A percentile compares a stretch with the other conserved stretches of the same genome.
These are phyloP conservation scores for Malassezia nana DNA, from an alignment of 1,284 basidiomycete genomes.

Conservation along the genomic window DNA sequence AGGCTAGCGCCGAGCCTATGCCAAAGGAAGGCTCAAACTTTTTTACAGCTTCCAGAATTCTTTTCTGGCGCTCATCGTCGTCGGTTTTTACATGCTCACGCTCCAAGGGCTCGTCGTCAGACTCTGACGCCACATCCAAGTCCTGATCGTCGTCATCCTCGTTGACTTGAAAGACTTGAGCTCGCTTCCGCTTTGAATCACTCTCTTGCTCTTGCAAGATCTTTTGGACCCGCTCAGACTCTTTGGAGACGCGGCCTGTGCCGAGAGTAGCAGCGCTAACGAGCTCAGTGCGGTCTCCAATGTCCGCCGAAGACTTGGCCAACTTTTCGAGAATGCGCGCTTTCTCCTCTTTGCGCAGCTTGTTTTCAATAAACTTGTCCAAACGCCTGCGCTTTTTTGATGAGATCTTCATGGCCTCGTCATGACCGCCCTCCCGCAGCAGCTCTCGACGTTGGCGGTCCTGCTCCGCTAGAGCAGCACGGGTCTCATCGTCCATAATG, in stretches of 20 bases:
- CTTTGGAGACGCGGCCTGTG: conserved; percentile 32
- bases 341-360: conserved; percentile 46
- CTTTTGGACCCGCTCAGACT: conserved; percentile 33
- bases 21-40: background rate
- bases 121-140: conserved; percentile 12
- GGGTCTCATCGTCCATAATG: conserved; percentile 30
- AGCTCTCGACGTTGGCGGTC: conserved; percentile 24
- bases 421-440: conserved; percentile 25
- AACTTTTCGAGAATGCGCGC: conserved; percentile 40
- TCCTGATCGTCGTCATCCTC: conserved; percentile 33
- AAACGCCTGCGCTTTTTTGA: conserved; percentile 48
- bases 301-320: conserved; percentile 33
- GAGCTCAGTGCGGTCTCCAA: conserved; percentile 33
- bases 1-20: background rate
- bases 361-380: conserved; percentile 47
- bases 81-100: background rate
- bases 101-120: conserved; percentile 19
- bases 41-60: conserved; percentile 10
- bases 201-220: conserved; percentile 9
- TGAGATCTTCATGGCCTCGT: conserved; percentile 29
- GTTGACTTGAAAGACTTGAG: conserved; percentile 25
- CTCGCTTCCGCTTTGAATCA: conserved; percentile 18
- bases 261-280: conserved; percentile 42
- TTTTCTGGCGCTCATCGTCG: conserved; percentile 1
- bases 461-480: conserved; percentile 23